Evolutionary conservation across 2,329 filamentous ascomycete species (phyloP).

Genomic region (Pseudogymnoascus pannorum): DNA sequence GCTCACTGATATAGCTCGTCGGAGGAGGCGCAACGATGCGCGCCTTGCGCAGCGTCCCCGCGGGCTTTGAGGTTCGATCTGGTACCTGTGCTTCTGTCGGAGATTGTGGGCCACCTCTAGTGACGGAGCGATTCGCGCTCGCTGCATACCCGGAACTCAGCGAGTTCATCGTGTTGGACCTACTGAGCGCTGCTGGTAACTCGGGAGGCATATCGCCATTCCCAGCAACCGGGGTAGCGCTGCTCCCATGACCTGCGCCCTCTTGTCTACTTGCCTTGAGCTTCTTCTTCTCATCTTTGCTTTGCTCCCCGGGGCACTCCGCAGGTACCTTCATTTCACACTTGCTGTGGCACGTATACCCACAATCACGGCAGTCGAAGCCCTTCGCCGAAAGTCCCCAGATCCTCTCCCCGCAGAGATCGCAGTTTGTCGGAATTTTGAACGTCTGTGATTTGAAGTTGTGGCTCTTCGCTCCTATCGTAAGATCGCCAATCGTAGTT

Average conservation of each 20-base stretch:
- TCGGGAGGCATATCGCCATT: constrained; percentile 38
- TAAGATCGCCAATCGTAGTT: constrained; percentile 84
- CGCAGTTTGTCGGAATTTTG: constrained; percentile 98
- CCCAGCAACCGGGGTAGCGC: constrained; percentile 16
- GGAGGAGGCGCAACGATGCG: constrained; percentile 85
- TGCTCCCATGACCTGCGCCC: constrained; percentile 48
- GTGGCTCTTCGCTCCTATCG: constrained; percentile 86
- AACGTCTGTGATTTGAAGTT: constrained; percentile 99
- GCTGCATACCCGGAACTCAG: constrained; percentile 81
- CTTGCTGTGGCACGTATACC: constrained; percentile 97
- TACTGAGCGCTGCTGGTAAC: constrained; percentile 55
- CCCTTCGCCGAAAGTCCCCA: constrained; percentile 97
- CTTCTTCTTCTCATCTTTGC: constrained; percentile 92
- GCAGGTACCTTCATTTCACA: constrained; percentile 98
- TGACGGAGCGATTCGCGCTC: constrained; percentile 68
- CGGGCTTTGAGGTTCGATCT: constrained; percentile 24
- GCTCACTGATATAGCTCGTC: constrained; percentile 64
- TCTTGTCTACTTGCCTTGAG: constrained; percentile 81
- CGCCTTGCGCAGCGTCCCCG: constrained; percentile 43
- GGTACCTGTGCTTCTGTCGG: constrained; percentile 44
- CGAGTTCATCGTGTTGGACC: constrained; percentile 79
- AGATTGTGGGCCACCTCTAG: constrained; percentile 46
- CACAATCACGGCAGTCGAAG: constrained; percentile 91
- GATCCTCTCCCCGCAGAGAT: constrained; percentile 91
- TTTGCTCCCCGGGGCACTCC: constrained; percentile 88